Conservation (phyloP, 768 basidiomycete genomes). For the Peribolospora kevripleyi region DNA sequence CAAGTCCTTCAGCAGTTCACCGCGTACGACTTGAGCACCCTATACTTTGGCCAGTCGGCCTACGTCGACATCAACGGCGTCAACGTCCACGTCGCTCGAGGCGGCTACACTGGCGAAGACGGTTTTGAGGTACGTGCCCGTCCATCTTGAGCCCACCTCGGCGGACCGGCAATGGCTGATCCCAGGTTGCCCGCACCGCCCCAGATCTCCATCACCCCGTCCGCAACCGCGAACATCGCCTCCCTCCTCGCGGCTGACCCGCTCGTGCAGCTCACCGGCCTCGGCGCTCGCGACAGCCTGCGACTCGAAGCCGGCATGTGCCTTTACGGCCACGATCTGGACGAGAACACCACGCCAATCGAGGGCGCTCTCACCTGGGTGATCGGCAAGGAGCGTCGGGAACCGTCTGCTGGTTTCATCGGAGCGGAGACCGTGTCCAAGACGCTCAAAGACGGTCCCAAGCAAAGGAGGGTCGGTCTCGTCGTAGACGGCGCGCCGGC, state of each 20-base stretch:
- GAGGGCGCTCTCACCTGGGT: constrained; percentile 87
- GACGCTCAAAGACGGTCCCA: constrained; percentile 45
- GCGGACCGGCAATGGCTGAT: no score
- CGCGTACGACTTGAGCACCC: constrained; percentile 39
- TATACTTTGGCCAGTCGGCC: constrained; percentile 67
- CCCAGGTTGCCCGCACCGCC: no score
- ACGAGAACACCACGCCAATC: constrained; percentile 61
- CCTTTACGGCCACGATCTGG: constrained; percentile 78
- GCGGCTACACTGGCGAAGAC: constrained; percentile 96
- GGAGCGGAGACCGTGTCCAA: constrained; percentile 47
- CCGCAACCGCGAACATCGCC: constrained; percentile 46
- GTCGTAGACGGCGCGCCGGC: constrained; percentile 66
- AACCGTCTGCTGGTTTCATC: constrained; percentile 35
- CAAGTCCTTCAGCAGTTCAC: constrained; percentile 38
- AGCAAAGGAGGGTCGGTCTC: constrained; percentile 45
- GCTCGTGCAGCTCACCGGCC: constrained; percentile 58
- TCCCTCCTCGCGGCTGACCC: constrained; percentile 33
- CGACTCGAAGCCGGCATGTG: constrained; percentile 92
- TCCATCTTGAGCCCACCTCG: not conserved
- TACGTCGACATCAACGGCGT: constrained; percentile 36
- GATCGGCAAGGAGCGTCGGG: constrained; percentile 65
- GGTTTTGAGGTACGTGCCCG: constrained; percentile 44
- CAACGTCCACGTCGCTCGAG: constrained; percentile 44
- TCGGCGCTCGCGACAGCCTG: constrained; percentile 82
- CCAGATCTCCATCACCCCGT: constrained; percentile 71